phyloP scores from a whole-genome alignment of 2,329 filamentous ascomycete species.

The Ceratocystis lukuohia region DNA sequence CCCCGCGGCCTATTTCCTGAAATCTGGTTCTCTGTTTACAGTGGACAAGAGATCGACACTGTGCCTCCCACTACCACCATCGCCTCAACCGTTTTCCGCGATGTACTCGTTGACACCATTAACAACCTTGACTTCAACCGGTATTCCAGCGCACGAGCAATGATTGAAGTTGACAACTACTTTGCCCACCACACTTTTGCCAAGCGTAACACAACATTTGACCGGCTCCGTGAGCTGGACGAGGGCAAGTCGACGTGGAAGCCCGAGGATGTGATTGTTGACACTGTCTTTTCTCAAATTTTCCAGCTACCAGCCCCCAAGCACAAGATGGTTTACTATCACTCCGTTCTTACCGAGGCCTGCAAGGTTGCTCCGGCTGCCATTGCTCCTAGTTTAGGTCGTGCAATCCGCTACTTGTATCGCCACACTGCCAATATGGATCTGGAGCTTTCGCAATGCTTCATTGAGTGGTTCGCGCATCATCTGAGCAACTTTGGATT shows the following conservation, averaged over 20 bases:
- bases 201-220: conserved; percentile 83
- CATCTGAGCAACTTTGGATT: conserved; percentile 98
- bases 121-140: conserved; percentile 90
- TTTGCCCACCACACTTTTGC: conserved; percentile 84
- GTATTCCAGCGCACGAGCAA: conserved; percentile 68
- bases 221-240: conserved; percentile 63
- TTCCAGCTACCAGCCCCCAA: conserved; percentile 76
- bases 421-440: conserved; percentile 71
- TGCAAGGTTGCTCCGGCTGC: conserved; percentile 93
- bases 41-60: conserved; percentile 73
- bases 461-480: conserved; percentile 95
- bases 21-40: conserved; percentile 85
- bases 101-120: conserved; percentile 80
- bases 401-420: conserved; percentile 87
- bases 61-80: conserved; percentile 67
- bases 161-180: conserved; percentile 92
- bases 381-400: conserved; percentile 85
- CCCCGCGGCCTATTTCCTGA: conserved; percentile 74
- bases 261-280: conserved; percentile 92
- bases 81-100: conserved; percentile 69
- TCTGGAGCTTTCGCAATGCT: conserved; percentile 71
- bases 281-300: conserved; percentile 91
- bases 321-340: conserved; percentile 93
- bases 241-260: conserved; percentile 72
- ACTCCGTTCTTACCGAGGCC: conserved; percentile 83